Conservation (phyloP, 1,284 basidiomycete genomes). For the Boletus sp. region DNA sequence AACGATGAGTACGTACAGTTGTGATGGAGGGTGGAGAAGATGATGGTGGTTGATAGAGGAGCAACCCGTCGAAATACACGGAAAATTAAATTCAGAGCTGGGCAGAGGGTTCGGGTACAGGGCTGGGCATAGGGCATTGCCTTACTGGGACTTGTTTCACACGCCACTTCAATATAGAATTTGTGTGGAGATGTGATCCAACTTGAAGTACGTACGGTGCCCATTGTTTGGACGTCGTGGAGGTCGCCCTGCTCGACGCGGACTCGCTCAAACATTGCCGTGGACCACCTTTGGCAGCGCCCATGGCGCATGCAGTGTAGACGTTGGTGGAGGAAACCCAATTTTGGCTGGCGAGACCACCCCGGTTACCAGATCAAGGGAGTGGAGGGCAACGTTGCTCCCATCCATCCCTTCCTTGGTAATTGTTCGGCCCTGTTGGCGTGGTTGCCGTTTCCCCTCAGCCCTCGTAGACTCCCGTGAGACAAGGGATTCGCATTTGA, state of each 20-base stretch:
- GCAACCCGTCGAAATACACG: constrained; percentile 40
- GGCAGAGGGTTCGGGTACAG: constrained; percentile 48
- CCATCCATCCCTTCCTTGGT: constrained; percentile 14
- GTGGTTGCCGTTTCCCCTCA: constrained; percentile 21
- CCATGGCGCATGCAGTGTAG: constrained; percentile 1
- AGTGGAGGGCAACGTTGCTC: too few species aligned
- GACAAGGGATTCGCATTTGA: constrained; percentile 19
- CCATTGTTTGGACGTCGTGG: not conserved
- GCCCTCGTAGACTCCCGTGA: constrained; percentile 11
- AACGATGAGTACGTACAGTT: constrained; percentile 30
- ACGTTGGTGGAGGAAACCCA: not conserved
- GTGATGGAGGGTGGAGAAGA: constrained; percentile 36
- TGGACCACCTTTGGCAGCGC: not conserved
- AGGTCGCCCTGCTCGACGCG: too few species aligned
- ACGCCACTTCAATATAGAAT: constrained; percentile 27
- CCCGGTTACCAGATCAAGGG: not conserved
- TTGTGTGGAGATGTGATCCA: constrained; percentile 13
- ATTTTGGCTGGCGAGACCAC: constrained; percentile 9
- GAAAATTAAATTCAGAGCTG: constrained; percentile 48
- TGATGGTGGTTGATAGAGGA: constrained; percentile 47
- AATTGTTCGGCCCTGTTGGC: constrained; percentile 22
- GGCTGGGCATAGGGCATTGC: constrained; percentile 34
- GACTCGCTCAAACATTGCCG: too few species aligned
- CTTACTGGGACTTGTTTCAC: constrained; percentile 12
- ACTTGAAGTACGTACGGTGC: constrained; percentile 6